A percentile compares a stretch with the other conserved stretches of the same genome.
These are phyloP conservation scores for Monosporozyma solicola DNA, from an alignment of 805 yeast genomes.

Conservation along the genomic window DNA sequence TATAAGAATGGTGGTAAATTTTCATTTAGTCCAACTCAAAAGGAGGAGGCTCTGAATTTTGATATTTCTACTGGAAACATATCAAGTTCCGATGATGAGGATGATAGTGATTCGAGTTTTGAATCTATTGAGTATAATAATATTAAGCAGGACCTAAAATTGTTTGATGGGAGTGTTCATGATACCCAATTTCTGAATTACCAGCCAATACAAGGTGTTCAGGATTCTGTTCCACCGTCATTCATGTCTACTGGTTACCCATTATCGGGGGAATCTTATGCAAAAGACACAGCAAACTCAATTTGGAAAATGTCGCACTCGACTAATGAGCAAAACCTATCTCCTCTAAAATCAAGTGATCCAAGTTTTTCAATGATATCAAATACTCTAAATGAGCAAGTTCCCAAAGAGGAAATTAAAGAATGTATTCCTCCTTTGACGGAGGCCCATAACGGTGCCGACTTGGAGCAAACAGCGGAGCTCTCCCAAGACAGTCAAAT, in stretches of 20 bases:
- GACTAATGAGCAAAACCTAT: constrained; percentile 13
- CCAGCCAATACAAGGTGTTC: constrained; percentile 8
- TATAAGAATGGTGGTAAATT: constrained; percentile 88
- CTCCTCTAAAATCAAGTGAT: constrained; percentile 14
- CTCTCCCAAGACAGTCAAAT: neutral
- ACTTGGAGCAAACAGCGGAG: neutral
- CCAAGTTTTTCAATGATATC: constrained; percentile 3
- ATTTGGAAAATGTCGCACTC: constrained; percentile 22
- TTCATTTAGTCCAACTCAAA: constrained; percentile 33
- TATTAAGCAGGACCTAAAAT: constrained; percentile 11
- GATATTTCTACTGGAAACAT: constrained; percentile 24
- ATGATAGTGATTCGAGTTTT: constrained; percentile 25
- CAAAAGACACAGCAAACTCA: constrained; percentile 17
- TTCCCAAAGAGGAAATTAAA: neutral
- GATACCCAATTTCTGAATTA: constrained; percentile 14
- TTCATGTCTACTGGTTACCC: constrained; percentile 5
- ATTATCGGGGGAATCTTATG: constrained; percentile 7
- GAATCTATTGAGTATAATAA: constrained; percentile 19
- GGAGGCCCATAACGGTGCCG: neutral
- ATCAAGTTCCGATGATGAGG: constrained; percentile 27
- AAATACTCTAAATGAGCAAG: neutral
- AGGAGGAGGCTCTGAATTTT: constrained; percentile 27
- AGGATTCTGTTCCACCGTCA: constrained; percentile 12
- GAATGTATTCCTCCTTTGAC: neutral
- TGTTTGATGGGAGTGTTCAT: constrained; percentile 12